These are phyloP conservation scores for Chrysanthemum lavandulifolium DNA, from an alignment of 129 eudicot species.

Conservation along the genomic window DNA sequence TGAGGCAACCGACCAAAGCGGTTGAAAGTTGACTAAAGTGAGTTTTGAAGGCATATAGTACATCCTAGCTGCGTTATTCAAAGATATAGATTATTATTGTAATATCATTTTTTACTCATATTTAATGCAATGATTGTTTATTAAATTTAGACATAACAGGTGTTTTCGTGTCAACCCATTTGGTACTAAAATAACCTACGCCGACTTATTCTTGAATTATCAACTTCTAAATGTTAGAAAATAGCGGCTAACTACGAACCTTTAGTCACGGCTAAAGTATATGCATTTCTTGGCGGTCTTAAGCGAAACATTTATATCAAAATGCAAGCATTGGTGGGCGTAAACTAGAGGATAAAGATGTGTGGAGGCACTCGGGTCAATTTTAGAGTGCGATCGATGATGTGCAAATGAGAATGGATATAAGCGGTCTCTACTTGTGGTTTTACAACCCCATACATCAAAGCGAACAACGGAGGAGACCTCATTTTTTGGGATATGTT, in stretches of 20 bases:
- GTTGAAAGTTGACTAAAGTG: no score
- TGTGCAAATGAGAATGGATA: constrained; percentile 50
- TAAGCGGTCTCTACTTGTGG: constrained; percentile 29
- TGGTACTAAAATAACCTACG: no score
- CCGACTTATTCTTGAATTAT: neutral
- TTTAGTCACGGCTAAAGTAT: neutral
- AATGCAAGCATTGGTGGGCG: constrained; percentile 62
- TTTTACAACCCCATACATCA: neutral
- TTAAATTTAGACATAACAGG: no score
- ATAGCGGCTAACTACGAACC: neutral
- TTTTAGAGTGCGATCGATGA: constrained; percentile 64
- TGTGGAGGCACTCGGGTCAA: constrained; percentile 61
- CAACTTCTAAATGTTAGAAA: neutral
- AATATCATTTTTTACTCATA: no score
- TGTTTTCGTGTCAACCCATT: no score
- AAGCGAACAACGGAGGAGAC: neutral
- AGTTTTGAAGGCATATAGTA: no score
- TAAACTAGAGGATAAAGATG: constrained; percentile 54
- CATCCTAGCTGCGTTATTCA: no score
- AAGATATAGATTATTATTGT: no score
- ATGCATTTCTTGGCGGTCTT: constrained; percentile 41
- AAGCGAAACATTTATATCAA: constrained; percentile 66
- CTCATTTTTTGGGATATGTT: neutral
- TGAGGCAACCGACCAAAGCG: no score
- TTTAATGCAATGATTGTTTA: no score